These are phyloP conservation scores for Flammula alnicola DNA, from an alignment of 1,284 basidiomycete genomes.

Conservation along the genomic window DNA sequence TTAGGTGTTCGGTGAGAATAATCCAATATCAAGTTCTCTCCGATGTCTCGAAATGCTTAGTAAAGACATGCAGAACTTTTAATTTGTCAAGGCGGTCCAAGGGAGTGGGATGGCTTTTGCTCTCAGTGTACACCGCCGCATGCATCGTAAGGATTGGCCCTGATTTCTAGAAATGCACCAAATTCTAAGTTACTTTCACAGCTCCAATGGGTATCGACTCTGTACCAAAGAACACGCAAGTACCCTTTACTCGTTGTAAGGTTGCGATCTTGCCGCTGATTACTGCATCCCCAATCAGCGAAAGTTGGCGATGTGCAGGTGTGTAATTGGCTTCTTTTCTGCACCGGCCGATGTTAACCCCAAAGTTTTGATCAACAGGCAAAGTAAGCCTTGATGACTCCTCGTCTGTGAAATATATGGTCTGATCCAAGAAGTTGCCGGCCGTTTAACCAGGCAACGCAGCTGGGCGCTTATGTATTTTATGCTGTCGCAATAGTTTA, in stretches of 20 bases:
- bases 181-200: slow-evolving; percentile 26
- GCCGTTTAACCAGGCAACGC: slow-evolving; percentile 31
- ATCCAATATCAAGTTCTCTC: slow-evolving; percentile 2
- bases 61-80: slow-evolving; percentile 43
- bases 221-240: slow-evolving; percentile 49
- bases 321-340: slow-evolving; percentile 15
- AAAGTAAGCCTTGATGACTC: slow-evolving; percentile 31
- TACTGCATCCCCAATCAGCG: slow-evolving; percentile 14
- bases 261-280: neutral
- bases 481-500: slow-evolving; percentile 50
- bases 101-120: slow-evolving; percentile 41
- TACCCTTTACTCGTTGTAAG: slow-evolving; percentile 22
- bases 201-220: slow-evolving; percentile 55
- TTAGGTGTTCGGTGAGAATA: slow-evolving; percentile 49
- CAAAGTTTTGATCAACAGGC: slow-evolving; percentile 25
- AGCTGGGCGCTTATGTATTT: slow-evolving; percentile 47
- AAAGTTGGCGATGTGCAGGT: slow-evolving; percentile 16
- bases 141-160: slow-evolving; percentile 43
- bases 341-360: slow-evolving; percentile 1
- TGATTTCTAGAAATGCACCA: slow-evolving; percentile 9
- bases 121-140: slow-evolving; percentile 39
- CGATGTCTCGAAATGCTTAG: slow-evolving; percentile 6
- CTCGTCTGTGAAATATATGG: neutral
- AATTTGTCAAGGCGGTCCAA: slow-evolving; percentile 52
- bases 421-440: slow-evolving; percentile 36